Percentiles rank a stretch among this genome's conserved stretches.
These are phyloP conservation scores for Hansenula sp. DNA, from an alignment of 1,139 yeast species.

Conservation along the genomic window DNA sequence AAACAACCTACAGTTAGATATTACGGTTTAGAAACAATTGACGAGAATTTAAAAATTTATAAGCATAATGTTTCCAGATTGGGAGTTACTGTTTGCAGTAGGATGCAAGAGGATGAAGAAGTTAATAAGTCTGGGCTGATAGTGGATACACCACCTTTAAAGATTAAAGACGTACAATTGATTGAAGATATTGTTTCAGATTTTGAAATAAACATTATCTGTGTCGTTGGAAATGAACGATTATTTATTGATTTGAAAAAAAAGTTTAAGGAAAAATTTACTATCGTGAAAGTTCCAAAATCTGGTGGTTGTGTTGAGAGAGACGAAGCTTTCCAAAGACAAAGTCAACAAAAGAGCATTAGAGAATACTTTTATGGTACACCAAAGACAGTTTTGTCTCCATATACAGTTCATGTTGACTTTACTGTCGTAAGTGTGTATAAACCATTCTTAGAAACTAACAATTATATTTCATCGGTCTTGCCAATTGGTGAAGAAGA, in stretches of 20 bases:
- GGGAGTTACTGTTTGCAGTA: slow-evolving; percentile 51
- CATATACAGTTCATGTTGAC: slow-evolving; percentile 60
- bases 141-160: slow-evolving; percentile 75
- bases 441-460: slow-evolving; percentile 32
- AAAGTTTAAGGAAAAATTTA: slow-evolving; percentile 37
- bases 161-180: slow-evolving; percentile 23
- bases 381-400: slow-evolving; percentile 63
- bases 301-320: slow-evolving; percentile 75
- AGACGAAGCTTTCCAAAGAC: slow-evolving; percentile 66
- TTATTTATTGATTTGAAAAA: slow-evolving; percentile 60
- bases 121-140: slow-evolving; percentile 61
- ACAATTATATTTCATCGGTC: slow-evolving; percentile 28
- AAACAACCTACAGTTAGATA: slow-evolving; percentile 83
- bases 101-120: slow-evolving; percentile 52
- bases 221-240: slow-evolving; percentile 63
- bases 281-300: slow-evolving; percentile 58
- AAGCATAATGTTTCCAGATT: slow-evolving; percentile 51
- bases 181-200: slow-evolving; percentile 59
- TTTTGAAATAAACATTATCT: slow-evolving; percentile 53
- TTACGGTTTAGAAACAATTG: slow-evolving; percentile 63
- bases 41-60: slow-evolving; percentile 59
- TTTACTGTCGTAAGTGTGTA: slow-evolving; percentile 44
- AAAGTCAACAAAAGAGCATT: slow-evolving; percentile 69
- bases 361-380: slow-evolving; percentile 90
- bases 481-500: slow-evolving; percentile 37